These are phyloP conservation scores for Rhynchospora pubera DNA, from an alignment of 176 grass and related monocot genomes.

Conservation along the genomic window DNA sequence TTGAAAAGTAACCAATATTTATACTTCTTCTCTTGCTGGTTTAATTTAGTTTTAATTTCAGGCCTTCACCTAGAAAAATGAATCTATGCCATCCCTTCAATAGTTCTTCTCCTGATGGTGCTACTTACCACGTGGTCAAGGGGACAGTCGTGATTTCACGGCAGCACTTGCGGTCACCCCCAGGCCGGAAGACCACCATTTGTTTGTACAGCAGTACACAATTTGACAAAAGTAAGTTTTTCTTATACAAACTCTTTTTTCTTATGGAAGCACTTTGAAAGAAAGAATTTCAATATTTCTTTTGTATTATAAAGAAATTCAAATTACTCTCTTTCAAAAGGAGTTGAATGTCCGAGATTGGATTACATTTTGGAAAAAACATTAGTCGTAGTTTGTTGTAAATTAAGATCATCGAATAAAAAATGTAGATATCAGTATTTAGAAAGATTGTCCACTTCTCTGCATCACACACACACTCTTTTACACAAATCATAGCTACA, in stretches of 20 bases:
- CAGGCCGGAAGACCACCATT: slow-evolving; percentile 50
- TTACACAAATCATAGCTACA: not conserved
- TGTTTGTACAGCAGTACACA: slow-evolving; percentile 64
- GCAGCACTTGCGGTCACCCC: slow-evolving; percentile 20
- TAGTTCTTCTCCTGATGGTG: not conserved
- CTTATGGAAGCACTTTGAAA: not conserved
- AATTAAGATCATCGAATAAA: not conserved
- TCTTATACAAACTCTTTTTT: not conserved
- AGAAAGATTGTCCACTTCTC: no score
- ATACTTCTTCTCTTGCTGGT: not conserved
- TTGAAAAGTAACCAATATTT: not conserved
- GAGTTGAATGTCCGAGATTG: not conserved
- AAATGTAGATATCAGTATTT: not conserved
- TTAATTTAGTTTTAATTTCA: not conserved
- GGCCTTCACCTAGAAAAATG: slow-evolving; percentile 32
- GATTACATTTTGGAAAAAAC: not conserved
- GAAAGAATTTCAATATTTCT: not conserved
- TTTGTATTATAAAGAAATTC: not conserved
- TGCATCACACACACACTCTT: not conserved
- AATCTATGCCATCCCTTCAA: slow-evolving; percentile 19
- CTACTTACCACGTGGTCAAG: slow-evolving; percentile 28
- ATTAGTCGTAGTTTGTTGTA: not conserved
- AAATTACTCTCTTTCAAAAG: not conserved
- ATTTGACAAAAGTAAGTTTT: slow-evolving; percentile 42
- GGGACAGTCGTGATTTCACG: slow-evolving; percentile 55